phyloP scores from a whole-genome alignment of 345 rosid genomes.

The Euphorbia lathyris region DNA sequence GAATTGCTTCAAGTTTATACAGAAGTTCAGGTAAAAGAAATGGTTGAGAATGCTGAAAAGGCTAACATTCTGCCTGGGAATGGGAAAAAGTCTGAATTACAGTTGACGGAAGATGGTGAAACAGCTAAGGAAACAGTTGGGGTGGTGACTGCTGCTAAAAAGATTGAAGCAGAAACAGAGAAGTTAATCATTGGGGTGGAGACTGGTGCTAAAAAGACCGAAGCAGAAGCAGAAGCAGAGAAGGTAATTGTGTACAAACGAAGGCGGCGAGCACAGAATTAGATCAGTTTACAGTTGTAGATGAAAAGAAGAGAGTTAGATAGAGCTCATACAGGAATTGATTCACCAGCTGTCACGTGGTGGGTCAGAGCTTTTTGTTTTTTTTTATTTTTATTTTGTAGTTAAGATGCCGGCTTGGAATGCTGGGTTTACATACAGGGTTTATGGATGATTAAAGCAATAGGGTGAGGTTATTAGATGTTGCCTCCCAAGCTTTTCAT shows the following conservation, averaged over 20 bases:
- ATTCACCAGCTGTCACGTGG: background rate
- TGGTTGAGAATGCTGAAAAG: slow-evolving; percentile 8
- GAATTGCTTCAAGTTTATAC: slow-evolving; percentile 21
- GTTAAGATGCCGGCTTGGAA: slow-evolving; percentile 1
- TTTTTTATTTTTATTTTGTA: background rate
- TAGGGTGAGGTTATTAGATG: background rate
- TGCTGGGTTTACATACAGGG: background rate
- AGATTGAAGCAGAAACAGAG: slow-evolving; percentile 6
- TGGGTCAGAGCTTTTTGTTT: slow-evolving; percentile 1
- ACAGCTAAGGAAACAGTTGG: slow-evolving; percentile 1
- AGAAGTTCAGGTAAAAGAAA: slow-evolving; percentile 13
- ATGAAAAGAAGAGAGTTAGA: background rate
- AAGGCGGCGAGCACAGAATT: too few species aligned
- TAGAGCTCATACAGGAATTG: slow-evolving; percentile 8
- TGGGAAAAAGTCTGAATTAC: slow-evolving; percentile 2
- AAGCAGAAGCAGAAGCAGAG: background rate
- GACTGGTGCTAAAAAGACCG: slow-evolving; percentile 25
- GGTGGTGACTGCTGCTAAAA: background rate
- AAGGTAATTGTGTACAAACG: background rate
- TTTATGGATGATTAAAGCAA: background rate
- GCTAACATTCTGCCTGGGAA: slow-evolving; percentile 1
- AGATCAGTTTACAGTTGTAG: background rate
- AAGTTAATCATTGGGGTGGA: too few species aligned
- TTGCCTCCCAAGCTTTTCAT: slow-evolving; percentile 3
- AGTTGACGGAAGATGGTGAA: slow-evolving; percentile 6